Evolutionary conservation across 192 early-diverging fungal species (phyloP).

Genomic region (Coemansia sp.): DNA sequence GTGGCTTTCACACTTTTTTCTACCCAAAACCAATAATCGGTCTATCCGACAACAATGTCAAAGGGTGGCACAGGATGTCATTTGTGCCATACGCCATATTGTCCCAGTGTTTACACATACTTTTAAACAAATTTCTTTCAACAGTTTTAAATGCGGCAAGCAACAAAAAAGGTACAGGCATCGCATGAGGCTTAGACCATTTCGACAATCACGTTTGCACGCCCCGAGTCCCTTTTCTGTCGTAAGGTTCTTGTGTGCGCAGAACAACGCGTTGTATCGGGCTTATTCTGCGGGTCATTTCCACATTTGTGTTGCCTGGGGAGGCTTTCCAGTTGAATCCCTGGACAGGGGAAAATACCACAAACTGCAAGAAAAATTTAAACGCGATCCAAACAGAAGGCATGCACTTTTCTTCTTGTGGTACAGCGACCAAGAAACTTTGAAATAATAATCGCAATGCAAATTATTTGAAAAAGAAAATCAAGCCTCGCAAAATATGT

Average conservation of each 20-base stretch:
- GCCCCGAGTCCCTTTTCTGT: neutral
- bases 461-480: neutral
- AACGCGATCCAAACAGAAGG: neutral
- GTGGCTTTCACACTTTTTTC: neutral
- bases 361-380: neutral
- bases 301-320: neutral
- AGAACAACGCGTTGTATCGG: too few species aligned
- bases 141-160: neutral
- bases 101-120: neutral
- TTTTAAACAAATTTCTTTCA: too few species aligned
- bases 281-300: too few species aligned
- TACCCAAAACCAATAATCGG: neutral
- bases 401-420: neutral
- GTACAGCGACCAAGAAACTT: neutral
- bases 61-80: neutral
- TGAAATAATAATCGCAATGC: neutral
- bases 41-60: neutral
- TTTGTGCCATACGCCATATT: neutral
- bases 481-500: neutral
- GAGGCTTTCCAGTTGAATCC: neutral
- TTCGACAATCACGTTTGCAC: neutral
- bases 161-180: neutral
- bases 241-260: neutral
- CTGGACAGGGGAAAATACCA: neutral
- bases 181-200: neutral